Base-by-base conservation (phyloP, 2,329 filamentous ascomycete species). In the Xylariales sp. region DNA sequence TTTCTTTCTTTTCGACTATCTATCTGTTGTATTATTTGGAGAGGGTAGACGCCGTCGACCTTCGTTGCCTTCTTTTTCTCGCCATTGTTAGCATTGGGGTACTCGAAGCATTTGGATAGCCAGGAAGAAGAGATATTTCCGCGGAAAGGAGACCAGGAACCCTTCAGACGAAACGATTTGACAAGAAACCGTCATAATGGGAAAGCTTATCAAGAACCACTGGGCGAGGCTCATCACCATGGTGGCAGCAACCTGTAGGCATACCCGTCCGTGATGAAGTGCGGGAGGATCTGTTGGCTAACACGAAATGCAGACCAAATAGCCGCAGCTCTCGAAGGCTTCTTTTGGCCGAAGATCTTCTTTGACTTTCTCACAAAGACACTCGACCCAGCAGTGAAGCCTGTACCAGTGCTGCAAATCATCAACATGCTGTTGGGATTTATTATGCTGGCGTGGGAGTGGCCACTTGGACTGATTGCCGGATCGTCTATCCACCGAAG, bases 321-420 rank as follows among this genome's bases (percentile, higher is more conserved):
- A 49, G 81, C 74, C 46, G 89, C 89, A 46, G 83, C 85, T 12
- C 69, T 98, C 43, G 80, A 94, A 68, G 83, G 80, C 58, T 95
- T 93, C 76, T 91, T 98, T 78, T 98, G 90, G 89, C 93, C 93
- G 51, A 98, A 98, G 65, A 84, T 98, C 60, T 95, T 98, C 69
- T 98, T 87, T 85, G 93, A 98, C 66, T 95, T 95, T 63, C 68
- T 93, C 51, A 96, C 91, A 46, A 89, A 88, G 58, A 89, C 88
- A 55, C 81, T 98, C 54, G 88, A 98, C 60, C 75, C 71, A 42
- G 86, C 85, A 36, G 88, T 97, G 47, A 89, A 86, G 57, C 91
- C 91, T 1, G 64, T 93, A n/a, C 93, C 93, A 1, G 72, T 89
- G 38, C 73, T 98, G 12, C 93, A 98, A 62, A 86, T 85, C 57